Evolutionary conservation across 805 yeast genomes (phyloP), one percentile per base, ranked within the genome.

Genomic region (Lipomyces yamanashiensis): DNA sequence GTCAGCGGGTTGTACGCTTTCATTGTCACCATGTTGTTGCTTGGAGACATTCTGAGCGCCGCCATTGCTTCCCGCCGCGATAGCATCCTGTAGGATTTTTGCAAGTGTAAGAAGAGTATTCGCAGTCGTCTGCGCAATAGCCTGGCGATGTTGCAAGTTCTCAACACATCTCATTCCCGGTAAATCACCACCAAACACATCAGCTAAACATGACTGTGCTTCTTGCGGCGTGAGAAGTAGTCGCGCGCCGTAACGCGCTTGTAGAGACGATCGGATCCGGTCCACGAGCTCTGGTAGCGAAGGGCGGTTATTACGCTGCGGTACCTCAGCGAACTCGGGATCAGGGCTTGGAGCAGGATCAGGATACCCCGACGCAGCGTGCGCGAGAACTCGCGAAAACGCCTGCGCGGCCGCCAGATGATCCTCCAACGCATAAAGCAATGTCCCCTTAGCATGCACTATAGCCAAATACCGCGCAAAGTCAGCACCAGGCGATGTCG

Each of bases 91-190:
- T 8, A 74, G 53, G 12, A 74, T 67, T 44, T 74, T 74, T 7
- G 77, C 76, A 33, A 74, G 69, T 28, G 74, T 74, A 34, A 74
- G 66, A n/a, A 74, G 65, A 2, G 75, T 70, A 43, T 74, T 74
- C 44, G 74, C 64, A 1, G 64, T 60, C 9, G 68, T 65, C 39
- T 57, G 68, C 39, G 58, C 52, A 19, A 65, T 59, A 5, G 64
- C 58, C 19, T 59, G 59, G 17, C 68, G 65, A 41, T 59, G 64
- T 17, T 54, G 62, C 9, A 48, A 28, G 49, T 64, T 58, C 15
- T 47, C 36, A 9, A 65, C 58, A 9, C 17, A 28, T 5, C 60
- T 41, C 51, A 65, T 15, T 3, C 58, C 58, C 6, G 67, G 68
- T 6, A 65, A 34, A 15, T 60, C 64, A 17, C 67, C 67, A 5